phyloP scores from a whole-genome alignment of 140 eudicot species.

The Senecio squalidus region DNA sequence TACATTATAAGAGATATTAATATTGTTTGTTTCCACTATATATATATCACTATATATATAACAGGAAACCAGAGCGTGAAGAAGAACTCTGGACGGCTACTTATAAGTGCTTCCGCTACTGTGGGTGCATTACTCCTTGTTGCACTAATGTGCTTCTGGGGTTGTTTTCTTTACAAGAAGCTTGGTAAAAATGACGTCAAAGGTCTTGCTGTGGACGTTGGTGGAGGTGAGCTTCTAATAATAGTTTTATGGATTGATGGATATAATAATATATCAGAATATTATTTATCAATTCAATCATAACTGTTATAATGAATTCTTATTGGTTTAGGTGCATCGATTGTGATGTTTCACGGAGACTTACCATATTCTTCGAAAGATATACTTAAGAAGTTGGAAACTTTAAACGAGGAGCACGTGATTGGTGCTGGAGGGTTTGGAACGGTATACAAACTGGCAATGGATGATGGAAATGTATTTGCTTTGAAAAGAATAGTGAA shows the following conservation, averaged over 20 bases:
- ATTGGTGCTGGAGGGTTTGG: conserved; percentile 97
- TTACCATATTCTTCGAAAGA: conserved; percentile 95
- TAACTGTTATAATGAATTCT: not conserved
- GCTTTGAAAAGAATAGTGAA: conserved; percentile 89
- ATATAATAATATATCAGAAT: too few relatives aligned
- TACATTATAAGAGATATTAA: conserved; percentile 1
- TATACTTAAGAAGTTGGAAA: conserved; percentile 77
- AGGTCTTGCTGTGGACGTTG: conserved; percentile 71
- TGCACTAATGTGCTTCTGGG: conserved; percentile 99
- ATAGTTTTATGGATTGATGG: not conserved
- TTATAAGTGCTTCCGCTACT: conserved; percentile 85
- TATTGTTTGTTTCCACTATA: too few relatives aligned
- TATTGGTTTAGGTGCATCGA: conserved; percentile 74
- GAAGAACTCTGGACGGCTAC: conserved; percentile 72
- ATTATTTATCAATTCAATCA: too few relatives aligned
- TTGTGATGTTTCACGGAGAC: conserved; percentile 99
- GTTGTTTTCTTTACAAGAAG: conserved; percentile 89
- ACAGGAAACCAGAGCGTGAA: conserved; percentile 48
- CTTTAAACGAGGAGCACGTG: conserved; percentile 79
- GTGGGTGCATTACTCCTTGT: conserved; percentile 93
- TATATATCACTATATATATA: conserved; percentile 5
- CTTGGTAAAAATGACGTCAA: conserved; percentile 70
- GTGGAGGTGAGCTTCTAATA: conserved; percentile 55
- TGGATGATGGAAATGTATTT: conserved; percentile 96
- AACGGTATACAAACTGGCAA: conserved; percentile 87